Evolutionary conservation across 371 early-diverging fungal genomes (phyloP).

Genomic region (Actinomortierella ambigua): DNA sequence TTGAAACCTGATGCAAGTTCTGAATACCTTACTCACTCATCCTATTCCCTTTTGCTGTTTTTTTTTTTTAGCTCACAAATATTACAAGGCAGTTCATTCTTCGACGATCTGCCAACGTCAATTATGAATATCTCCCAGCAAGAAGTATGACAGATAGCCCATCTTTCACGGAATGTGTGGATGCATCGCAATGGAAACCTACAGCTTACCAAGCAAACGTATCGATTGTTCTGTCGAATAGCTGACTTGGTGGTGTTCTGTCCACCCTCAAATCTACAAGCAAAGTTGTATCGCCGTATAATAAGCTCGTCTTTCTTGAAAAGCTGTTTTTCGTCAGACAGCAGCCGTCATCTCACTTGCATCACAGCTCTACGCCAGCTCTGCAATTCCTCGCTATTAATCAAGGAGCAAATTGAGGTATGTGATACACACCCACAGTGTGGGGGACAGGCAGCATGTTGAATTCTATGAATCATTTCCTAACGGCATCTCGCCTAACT

Average conservation of each 20-base stretch:
- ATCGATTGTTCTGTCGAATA: slow-evolving; percentile 11
- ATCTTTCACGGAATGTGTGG: too few species aligned
- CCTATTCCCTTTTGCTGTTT: background rate
- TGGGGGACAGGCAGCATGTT: too few species aligned
- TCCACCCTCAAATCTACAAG: slow-evolving; percentile 48
- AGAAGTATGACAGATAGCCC: slow-evolving; percentile 53
- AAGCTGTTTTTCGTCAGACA: slow-evolving; percentile 27
- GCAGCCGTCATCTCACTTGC: slow-evolving; percentile 46
- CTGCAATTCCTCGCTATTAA: slow-evolving; percentile 50
- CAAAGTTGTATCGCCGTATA: slow-evolving; percentile 48
- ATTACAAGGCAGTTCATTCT: slow-evolving; percentile 61
- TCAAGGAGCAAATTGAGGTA: slow-evolving; percentile 28
- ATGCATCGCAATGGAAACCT: too few species aligned
- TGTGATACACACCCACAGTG: background rate
- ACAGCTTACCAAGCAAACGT: too few species aligned
- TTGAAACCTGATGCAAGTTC: too few species aligned
- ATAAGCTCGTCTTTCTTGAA: slow-evolving; percentile 38
- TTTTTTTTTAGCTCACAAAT: slow-evolving; percentile 45
- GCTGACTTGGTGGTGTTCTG: slow-evolving; percentile 59
- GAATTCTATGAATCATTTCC: too few species aligned
- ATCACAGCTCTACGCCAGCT: slow-evolving; percentile 55
- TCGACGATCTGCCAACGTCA: slow-evolving; percentile 59
- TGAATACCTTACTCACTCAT: too few species aligned
- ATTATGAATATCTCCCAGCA: slow-evolving; percentile 61
- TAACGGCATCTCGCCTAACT: too few species aligned